A percentile compares a stretch with the other conserved stretches of the same genome.
Evolutionary conservation across 257 asterid species (phyloP).

Genomic region (Leonotis leonurus): DNA sequence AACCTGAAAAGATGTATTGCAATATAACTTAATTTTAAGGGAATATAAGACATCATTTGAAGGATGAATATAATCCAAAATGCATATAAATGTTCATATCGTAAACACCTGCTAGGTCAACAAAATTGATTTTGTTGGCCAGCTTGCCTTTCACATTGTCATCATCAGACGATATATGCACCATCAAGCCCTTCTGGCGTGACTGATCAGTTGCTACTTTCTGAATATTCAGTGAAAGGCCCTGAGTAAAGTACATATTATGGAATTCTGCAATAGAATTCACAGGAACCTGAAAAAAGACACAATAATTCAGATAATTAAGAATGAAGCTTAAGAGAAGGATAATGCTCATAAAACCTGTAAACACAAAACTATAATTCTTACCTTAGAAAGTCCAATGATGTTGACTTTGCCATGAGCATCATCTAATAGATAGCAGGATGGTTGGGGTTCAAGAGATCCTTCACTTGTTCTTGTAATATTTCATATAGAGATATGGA

Average conservation of each 20-base stretch:
- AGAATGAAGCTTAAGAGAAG: background rate
- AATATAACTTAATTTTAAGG: background rate
- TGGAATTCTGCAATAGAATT: slow-evolving; percentile 44
- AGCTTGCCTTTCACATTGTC: slow-evolving; percentile 28
- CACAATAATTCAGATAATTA: slow-evolving; percentile 3
- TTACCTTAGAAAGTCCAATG: slow-evolving; percentile 76
- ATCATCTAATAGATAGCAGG: slow-evolving; percentile 53
- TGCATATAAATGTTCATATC: background rate
- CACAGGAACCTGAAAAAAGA: slow-evolving; percentile 44
- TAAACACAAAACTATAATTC: slow-evolving; percentile 3
- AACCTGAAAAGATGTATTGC: slow-evolving; percentile 38
- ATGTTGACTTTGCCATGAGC: slow-evolving; percentile 63
- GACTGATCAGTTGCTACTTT: slow-evolving; percentile 32
- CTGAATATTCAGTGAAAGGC: slow-evolving; percentile 24
- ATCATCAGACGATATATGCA: slow-evolving; percentile 40
- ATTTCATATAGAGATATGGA: slow-evolving; percentile 59
- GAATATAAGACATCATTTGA: background rate
- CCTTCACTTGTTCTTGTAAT: slow-evolving; percentile 55
- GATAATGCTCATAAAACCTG: background rate
- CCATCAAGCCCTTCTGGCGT: slow-evolving; percentile 56
- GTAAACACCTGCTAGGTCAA: slow-evolving; percentile 83
- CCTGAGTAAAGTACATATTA: slow-evolving; percentile 27
- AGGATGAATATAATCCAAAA: background rate
- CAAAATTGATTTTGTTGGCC: slow-evolving; percentile 59
- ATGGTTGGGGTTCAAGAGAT: slow-evolving; percentile 52